Evolutionary conservation across 345 rosid species (phyloP).

Genomic region (Eucalyptus victrix): DNA sequence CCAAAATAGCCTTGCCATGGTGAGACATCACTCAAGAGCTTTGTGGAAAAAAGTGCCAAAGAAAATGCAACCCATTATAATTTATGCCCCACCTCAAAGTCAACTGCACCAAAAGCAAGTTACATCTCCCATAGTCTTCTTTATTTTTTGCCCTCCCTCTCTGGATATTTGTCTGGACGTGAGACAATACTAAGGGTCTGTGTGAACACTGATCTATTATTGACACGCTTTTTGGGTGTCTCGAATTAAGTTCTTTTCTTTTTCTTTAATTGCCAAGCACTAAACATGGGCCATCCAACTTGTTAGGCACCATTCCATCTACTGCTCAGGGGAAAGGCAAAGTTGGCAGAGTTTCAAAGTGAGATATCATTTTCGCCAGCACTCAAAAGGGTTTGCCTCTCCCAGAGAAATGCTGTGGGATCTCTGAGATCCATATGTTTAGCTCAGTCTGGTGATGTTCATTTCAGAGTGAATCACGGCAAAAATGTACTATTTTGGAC

Average conservation of each 20-base stretch:
- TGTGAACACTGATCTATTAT: background rate
- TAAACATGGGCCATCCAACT: background rate
- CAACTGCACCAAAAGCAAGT: background rate
- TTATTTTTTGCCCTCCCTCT: background rate
- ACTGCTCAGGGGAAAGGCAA: background rate
- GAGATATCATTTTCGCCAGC: background rate
- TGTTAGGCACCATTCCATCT: constrained; percentile 1
- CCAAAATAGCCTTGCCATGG: constrained; percentile 1
- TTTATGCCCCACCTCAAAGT: background rate
- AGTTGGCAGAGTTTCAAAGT: background rate
- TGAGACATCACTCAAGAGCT: background rate
- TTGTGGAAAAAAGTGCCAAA: background rate
- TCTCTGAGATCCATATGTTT: background rate
- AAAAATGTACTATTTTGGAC: background rate
- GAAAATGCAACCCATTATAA: background rate
- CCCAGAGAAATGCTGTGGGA: background rate
- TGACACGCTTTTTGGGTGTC: background rate
- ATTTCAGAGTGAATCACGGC: background rate
- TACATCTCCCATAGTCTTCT: background rate
- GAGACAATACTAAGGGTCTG: background rate
- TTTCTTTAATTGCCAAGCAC: background rate
- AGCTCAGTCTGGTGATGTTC: background rate
- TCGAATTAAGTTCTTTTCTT: background rate
- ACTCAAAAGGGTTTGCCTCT: background rate
- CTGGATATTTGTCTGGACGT: background rate